Evolutionary conservation across 1,284 basidiomycete species (phyloP), one percentile per base, ranked within the genome.

Genomic region (Ganoderma meredithae): DNA sequence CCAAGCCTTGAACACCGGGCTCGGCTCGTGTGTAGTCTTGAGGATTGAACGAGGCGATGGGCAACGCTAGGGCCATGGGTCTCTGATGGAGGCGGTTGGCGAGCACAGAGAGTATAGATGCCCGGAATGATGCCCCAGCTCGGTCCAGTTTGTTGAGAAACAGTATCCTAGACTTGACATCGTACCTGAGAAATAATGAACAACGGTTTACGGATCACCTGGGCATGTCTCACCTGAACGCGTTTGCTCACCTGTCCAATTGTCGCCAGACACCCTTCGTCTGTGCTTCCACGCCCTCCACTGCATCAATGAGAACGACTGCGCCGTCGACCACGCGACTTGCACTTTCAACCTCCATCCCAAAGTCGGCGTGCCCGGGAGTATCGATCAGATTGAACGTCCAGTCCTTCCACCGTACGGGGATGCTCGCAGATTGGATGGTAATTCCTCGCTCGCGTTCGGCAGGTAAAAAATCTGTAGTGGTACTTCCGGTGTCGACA

Each of bases 291-390:
- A 96, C 95, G 5, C 95, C 95, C 80, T 96, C 95, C 0, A 97
- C 95, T 0, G 94, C 93, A 78, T 97, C 95, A 44, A 97, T 88
- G 22, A 97, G 81, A 19, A 97, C 92, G 17, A 97, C 90, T 5
- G 94, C 94, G 67, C 95, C 95, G 74, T 97, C 95, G 1, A 96
- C 90, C 10, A 97, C 92, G 19, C 95, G 88, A 75, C 95, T 95
- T 15, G 95, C 95, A 73, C 95, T 93, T 79, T 96, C 95, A 12
- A 97, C 95, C 75, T 97, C 95, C 92, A 97, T 96, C 2, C 95
- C 95, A 80, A 97, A 97, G 79, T 97, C 95, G 8, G 95, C 94
- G 79, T 97, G 95, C 19, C 95, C 95, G 8, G 95, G 95, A 6
- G 95, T 97, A 76, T 97, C 95, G 61, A 97, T 91, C 47, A 97